Evolutionary conservation across 768 basidiomycete genomes (phyloP).

Genomic region (Serendipita sp.): DNA sequence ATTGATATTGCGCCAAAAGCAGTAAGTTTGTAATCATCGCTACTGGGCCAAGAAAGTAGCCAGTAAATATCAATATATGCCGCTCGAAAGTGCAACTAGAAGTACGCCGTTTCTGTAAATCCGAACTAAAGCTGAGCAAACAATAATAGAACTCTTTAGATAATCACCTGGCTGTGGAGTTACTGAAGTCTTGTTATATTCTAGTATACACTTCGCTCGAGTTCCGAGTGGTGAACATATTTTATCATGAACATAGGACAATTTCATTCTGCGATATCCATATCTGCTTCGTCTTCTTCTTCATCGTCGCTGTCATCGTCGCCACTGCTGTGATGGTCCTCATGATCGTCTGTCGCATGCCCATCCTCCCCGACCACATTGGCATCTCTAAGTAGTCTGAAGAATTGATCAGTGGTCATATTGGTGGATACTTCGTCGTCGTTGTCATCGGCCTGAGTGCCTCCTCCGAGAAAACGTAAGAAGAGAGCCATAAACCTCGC

Average conservation of each 20-base stretch:
- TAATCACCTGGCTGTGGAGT: too few species aligned
- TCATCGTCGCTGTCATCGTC: not conserved
- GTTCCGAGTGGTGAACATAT: too few species aligned
- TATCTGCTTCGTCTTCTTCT: not conserved
- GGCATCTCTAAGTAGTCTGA: not conserved
- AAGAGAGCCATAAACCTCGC: slow-evolving; percentile 1
- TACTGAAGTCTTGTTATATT: too few species aligned
- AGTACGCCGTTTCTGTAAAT: too few species aligned
- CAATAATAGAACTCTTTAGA: too few species aligned
- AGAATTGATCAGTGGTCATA: too few species aligned
- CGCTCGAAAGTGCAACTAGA: not conserved
- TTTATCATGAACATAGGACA: not conserved
- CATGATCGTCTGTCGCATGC: not conserved
- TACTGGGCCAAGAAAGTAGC: not conserved
- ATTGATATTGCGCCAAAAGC: not conserved
- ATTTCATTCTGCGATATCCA: not conserved
- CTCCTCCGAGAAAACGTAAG: not conserved
- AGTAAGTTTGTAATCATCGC: not conserved
- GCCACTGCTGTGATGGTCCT: not conserved
- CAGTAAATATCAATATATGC: too few species aligned
- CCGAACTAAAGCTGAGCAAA: too few species aligned
- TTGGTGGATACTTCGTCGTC: not conserved
- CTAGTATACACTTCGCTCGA: too few species aligned
- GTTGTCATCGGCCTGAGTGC: not conserved
- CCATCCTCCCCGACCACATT: not conserved